A percentile compares a stretch with the other conserved stretches of the same genome.
Conservation (phyloP, 2,329 filamentous ascomycete genomes). For the Trichoderma citrinoviride region DNA sequence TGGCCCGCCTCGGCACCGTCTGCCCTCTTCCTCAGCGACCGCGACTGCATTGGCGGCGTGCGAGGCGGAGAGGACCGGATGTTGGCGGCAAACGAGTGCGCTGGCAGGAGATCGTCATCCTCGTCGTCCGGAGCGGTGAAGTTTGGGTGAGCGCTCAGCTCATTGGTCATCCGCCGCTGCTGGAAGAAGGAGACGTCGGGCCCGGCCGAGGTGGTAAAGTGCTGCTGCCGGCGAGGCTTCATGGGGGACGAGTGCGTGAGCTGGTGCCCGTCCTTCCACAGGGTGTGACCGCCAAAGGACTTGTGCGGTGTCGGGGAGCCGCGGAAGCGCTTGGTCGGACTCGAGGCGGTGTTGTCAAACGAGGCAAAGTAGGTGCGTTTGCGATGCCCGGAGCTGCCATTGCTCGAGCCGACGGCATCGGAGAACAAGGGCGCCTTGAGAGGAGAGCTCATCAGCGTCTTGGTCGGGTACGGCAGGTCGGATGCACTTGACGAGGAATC, state of each 20-base stretch:
- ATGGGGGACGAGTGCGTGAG: conserved; percentile 84
- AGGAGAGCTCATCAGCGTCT: conserved; percentile 76
- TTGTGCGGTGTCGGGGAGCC: conserved; percentile 58
- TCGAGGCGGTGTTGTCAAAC: conserved; percentile 55
- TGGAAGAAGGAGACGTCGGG: conserved; percentile 78
- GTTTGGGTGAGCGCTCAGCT: conserved; percentile 54
- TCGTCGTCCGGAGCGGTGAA: conserved; percentile 69
- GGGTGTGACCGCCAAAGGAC: conserved; percentile 53
- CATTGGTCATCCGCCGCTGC: conserved; percentile 64
- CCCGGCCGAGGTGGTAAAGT: conserved; percentile 69
- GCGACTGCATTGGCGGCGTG: conserved; percentile 69
- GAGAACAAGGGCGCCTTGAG: conserved; percentile 82
- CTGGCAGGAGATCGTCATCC: conserved; percentile 76
- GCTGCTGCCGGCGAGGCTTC: conserved; percentile 69
- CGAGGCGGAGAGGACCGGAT: conserved; percentile 78
- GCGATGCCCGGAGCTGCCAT: conserved; percentile 62
- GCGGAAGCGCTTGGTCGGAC: conserved; percentile 68
- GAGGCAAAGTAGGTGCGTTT: conserved; percentile 62
- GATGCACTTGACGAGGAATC: conserved; percentile 85
- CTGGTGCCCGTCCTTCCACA: conserved; percentile 72
- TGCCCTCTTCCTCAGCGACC: conserved; percentile 49
- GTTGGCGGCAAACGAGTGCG: conserved; percentile 67
- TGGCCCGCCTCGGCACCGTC: conserved; percentile 58
- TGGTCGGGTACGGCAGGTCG: conserved; percentile 67
- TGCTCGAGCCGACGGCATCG: conserved; percentile 72